A percentile compares a stretch with the other conserved stretches of the same genome.
Conservation (phyloP, 139 green algal genomes). For the Pseudopediastrum boryanum region DNA sequence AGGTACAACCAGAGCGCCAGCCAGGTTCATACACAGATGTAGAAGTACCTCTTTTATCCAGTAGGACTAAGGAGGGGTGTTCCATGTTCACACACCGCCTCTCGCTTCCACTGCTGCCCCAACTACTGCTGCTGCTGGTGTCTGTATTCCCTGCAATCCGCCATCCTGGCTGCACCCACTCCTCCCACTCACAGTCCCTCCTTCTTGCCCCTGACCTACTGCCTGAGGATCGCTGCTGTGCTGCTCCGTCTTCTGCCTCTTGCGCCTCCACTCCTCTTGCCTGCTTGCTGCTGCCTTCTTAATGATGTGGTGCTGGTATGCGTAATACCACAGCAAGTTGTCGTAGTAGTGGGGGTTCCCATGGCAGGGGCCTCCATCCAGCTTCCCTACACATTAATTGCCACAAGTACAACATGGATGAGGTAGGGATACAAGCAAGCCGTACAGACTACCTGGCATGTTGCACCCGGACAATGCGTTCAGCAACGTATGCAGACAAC, state of each 20-base stretch:
- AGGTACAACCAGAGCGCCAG: too few relatives aligned
- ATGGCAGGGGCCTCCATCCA: background rate
- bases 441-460: too few relatives aligned
- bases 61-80: background rate
- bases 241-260: background rate
- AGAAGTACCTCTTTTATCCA: background rate
- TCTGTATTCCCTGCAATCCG: background rate
- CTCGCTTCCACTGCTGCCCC: background rate
- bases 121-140: slow-evolving; percentile 6
- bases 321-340: slow-evolving; percentile 57
- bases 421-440: too few relatives aligned
- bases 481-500: too few relatives aligned
- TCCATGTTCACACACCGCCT: background rate
- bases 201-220: background rate
- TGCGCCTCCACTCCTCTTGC: slow-evolving; percentile 11
- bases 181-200: background rate
- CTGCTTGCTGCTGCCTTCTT: slow-evolving; percentile 16
- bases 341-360: slow-evolving; percentile 40
- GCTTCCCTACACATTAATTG: background rate
- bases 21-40: too few relatives aligned
- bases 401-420: too few relatives aligned
- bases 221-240: background rate
- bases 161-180: background rate
- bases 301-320: slow-evolving; percentile 47
- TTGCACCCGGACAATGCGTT: too few relatives aligned